Evolutionary conservation across 139 green algal genomes (phyloP).

Genomic region (Micractinium sp.): DNA sequence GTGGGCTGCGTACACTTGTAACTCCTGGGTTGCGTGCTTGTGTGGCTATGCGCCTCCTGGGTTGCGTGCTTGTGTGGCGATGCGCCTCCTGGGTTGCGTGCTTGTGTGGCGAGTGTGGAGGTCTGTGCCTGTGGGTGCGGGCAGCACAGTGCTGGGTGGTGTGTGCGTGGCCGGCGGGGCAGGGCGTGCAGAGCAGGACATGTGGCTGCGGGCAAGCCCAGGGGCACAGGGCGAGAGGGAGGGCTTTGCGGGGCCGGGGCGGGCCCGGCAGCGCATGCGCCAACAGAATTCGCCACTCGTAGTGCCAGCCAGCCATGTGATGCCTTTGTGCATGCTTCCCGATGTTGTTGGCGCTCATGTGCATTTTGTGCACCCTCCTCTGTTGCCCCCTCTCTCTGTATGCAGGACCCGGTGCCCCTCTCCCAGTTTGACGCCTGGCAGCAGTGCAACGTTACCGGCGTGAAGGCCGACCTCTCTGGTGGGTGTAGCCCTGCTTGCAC

Average conservation of each 20-base stretch:
- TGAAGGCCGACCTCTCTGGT: slow-evolving; percentile 5
- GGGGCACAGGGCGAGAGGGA: too few relatives aligned
- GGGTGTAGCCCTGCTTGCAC: too few relatives aligned
- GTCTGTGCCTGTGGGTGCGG: neutral
- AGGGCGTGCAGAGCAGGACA: too few relatives aligned
- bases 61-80: neutral
- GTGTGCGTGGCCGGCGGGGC: neutral
- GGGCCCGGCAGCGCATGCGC: too few relatives aligned
- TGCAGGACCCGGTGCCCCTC: slow-evolving; percentile 6
- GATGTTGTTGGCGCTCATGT: too few relatives aligned
- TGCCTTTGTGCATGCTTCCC: too few relatives aligned
- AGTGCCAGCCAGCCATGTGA: too few relatives aligned
- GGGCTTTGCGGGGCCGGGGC: too few relatives aligned
- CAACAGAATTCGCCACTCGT: too few relatives aligned
- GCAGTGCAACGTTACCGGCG: slow-evolving; percentile 13
- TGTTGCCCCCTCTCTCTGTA: neutral
- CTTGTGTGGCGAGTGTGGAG: neutral
- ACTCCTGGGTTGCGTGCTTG: neutral
- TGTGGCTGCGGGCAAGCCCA: too few relatives aligned
- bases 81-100: neutral
- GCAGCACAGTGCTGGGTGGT: neutral
- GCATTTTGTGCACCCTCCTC: too few relatives aligned
- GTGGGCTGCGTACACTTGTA: neutral
- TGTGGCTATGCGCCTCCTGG: neutral
- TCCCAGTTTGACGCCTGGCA: slow-evolving; percentile 14